phyloP scores from a whole-genome alignment of 805 yeast species.

The Nadsonia fulvescens region DNA sequence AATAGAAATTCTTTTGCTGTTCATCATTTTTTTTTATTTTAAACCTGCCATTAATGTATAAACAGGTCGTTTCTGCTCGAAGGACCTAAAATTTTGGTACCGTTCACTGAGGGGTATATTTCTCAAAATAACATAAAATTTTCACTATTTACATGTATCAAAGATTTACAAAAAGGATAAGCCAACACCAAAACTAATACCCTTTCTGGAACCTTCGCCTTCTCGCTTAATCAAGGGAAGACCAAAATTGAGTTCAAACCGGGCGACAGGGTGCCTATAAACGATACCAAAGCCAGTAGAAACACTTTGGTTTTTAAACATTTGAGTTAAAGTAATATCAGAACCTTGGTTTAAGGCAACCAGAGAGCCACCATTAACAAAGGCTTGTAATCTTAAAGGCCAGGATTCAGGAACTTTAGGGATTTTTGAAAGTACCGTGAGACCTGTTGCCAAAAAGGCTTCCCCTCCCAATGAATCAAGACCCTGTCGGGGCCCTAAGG shows the following conservation, averaged over 20 bases:
- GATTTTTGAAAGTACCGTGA: constrained; percentile 38
- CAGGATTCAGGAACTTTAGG: constrained; percentile 32
- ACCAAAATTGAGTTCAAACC: constrained; percentile 48
- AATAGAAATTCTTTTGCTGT: no score
- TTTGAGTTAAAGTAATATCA: constrained; percentile 8
- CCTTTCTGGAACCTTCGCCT: constrained; percentile 37
- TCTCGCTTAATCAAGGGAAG: constrained; percentile 38
- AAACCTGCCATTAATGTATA: no score
- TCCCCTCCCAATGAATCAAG: constrained; percentile 53
- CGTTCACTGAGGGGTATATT: no score
- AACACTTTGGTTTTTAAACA: constrained; percentile 27
- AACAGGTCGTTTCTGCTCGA: no score
- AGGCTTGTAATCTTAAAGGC: constrained; percentile 44
- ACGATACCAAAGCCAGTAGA: constrained; percentile 43
- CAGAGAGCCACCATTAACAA: constrained; percentile 48
- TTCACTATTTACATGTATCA: constrained; percentile 1
- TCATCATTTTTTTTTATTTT: no score
- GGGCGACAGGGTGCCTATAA: constrained; percentile 44
- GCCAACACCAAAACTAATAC: constrained; percentile 51
- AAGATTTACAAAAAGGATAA: constrained; percentile 31
- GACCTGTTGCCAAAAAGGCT: constrained; percentile 35
- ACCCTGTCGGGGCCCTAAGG: constrained; percentile 43
- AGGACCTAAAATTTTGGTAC: background rate
- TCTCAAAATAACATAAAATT: no score
- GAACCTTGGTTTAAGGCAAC: constrained; percentile 12